Base-by-base conservation (phyloP, 768 basidiomycete species). In the Tephrocybe sp. region DNA sequence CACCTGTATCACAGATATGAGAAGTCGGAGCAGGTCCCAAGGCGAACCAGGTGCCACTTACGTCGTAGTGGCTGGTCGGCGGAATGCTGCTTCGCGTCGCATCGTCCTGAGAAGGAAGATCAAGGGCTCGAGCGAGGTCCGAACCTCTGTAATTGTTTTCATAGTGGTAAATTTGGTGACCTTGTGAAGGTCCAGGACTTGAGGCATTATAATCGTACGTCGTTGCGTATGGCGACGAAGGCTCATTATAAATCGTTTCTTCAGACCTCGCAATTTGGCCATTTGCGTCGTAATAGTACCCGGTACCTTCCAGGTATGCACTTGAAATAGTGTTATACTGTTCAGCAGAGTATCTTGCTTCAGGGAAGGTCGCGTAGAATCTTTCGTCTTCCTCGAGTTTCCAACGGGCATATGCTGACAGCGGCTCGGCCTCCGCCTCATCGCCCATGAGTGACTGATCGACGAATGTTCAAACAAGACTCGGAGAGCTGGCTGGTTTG, bases 321-420 rank as follows among this genome's bases (percentile, higher is more conserved):
- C 42, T 49, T 16, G 46, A 37, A 3, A 53, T 31, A 11, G 44
- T 38, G 29, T 50, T 49, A 42, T 60, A 60, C 22, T 57, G 50
- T 7, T 58, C 47, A 12, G 56, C 49, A 6, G 61, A 54, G 9
- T 53, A 60, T 44, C 61, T 61, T 33, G 71, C 72, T 19, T 60
- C 58, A 34, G 72, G 72, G 50, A 74, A 74, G 11, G 62, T 64
- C 11, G 63, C 57, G 51, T 69, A 75, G 53, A 75, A 76, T 41
- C 56, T 50, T 19, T 69, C 69, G 52, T 75, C 74, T 16, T 66
- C 58, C 24, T 73, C 69, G 24, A 63, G 54, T 53, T 69, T 60
- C 49, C 66, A 69, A 45, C 66, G 63, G 11, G 65, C 61, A 54
- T 69, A 71, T n/a, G 57, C 45, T 2, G 61, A 61, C 31, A 61